Evolutionary conservation across 2,329 filamentous ascomycete genomes (phyloP).

Genomic region (Neonectria faginata): DNA sequence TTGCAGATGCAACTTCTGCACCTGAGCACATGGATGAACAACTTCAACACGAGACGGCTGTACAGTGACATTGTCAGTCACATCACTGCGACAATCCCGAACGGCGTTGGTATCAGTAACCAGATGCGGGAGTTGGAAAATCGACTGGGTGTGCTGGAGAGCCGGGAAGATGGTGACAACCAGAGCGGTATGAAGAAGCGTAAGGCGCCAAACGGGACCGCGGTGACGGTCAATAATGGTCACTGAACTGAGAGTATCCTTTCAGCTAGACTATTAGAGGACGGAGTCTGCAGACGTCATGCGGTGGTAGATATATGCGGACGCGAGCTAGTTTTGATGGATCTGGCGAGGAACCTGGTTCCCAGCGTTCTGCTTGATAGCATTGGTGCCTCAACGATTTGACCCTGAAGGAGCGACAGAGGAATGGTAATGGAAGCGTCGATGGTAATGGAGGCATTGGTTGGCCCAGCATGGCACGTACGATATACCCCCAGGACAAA

Average conservation of each 20-base stretch:
- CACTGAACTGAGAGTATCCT: conserved; percentile 14
- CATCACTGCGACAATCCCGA: conserved; percentile 48
- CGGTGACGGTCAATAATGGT: conserved; percentile 26
- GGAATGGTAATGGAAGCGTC: neutral
- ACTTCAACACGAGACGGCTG: conserved; percentile 58
- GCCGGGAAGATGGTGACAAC: conserved; percentile 9
- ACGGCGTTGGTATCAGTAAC: conserved; percentile 18
- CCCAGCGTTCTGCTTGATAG: neutral
- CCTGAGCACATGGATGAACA: conserved; percentile 62
- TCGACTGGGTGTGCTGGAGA: conserved; percentile 41
- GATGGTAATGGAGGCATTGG: neutral
- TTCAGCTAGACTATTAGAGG: neutral
- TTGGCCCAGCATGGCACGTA: neutral
- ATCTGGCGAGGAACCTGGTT: neutral
- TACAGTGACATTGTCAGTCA: conserved; percentile 55
- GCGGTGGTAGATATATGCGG: neutral
- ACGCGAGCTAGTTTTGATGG: neutral
- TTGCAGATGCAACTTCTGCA: conserved; percentile 53
- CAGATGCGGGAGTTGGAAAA: conserved; percentile 37
- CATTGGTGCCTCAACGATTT: neutral
- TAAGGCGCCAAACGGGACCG: conserved; percentile 37
- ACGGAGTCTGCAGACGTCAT: neutral
- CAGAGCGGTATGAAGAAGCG: conserved; percentile 39
- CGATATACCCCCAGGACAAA: conserved; percentile 5
- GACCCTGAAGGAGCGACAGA: neutral